phyloP scores from a whole-genome alignment of 2,329 filamentous ascomycete genomes.

The Colletotrichum tofieldiae region DNA sequence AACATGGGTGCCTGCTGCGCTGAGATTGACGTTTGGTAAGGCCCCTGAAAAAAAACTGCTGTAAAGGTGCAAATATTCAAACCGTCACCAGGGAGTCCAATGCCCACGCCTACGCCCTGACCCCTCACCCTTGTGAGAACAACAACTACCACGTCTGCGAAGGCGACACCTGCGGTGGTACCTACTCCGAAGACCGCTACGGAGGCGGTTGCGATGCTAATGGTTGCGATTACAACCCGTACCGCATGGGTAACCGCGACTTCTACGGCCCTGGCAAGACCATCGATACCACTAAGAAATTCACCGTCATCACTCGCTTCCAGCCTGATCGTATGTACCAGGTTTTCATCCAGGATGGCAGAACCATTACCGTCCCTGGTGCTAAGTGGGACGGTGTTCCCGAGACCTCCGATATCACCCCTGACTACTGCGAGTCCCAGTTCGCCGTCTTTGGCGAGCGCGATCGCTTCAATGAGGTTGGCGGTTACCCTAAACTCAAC shows the following conservation, averaged over 20 bases:
- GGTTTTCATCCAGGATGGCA: constrained; percentile 43
- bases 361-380: constrained; percentile 33
- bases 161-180: constrained; percentile 60
- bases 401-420: constrained; percentile 71
- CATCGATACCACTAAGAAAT: constrained; percentile 70
- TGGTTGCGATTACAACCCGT: constrained; percentile 78
- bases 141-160: constrained; percentile 45
- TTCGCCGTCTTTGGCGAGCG: constrained; percentile 68
- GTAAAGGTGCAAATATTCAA: constrained; percentile 39
- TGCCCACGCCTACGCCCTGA: constrained; percentile 46
- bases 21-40: constrained; percentile 47
- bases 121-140: constrained; percentile 46
- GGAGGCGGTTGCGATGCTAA: constrained; percentile 74
- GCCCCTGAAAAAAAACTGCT: not conserved
- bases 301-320: constrained; percentile 77
- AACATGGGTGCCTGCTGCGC: constrained; percentile 47
- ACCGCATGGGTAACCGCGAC: constrained; percentile 70
- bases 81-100: constrained; percentile 45
- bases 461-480: constrained; percentile 65
- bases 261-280: constrained; percentile 74
- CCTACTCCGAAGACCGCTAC: constrained; percentile 66
- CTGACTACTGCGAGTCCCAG: constrained; percentile 68
- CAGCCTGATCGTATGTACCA: constrained; percentile 39
- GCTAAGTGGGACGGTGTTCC: constrained; percentile 58
- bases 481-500: constrained; percentile 69